Percentiles rank a stretch among this genome's conserved stretches.
Evolutionary conservation across 371 early-diverging fungal genomes (phyloP).

Genomic region (Pancytospora epiphaga): DNA sequence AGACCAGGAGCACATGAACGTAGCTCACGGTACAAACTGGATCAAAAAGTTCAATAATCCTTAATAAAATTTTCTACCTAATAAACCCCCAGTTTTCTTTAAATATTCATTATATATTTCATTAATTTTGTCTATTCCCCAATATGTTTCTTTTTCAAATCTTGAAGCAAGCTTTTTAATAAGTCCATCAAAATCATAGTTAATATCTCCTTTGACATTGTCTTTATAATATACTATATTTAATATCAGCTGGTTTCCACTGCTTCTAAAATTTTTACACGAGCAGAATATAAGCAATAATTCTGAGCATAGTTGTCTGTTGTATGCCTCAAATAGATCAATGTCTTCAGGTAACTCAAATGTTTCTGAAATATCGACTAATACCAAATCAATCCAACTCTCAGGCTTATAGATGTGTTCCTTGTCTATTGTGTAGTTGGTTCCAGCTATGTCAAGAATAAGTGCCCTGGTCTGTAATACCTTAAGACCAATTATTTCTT

Average conservation of each 20-base stretch:
- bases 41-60: too few species aligned
- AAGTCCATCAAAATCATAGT: neutral
- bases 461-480: slow-evolving; percentile 31
- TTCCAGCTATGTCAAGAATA: slow-evolving; percentile 40
- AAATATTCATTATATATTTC: neutral
- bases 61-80: neutral
- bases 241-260: slow-evolving; percentile 40
- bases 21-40: too few species aligned
- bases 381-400: slow-evolving; percentile 33
- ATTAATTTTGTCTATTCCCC: neutral
- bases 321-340: slow-evolving; percentile 23
- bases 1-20: too few species aligned
- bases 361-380: slow-evolving; percentile 24
- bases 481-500: slow-evolving; percentile 22
- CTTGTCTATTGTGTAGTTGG: slow-evolving; percentile 33
- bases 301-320: slow-evolving; percentile 26
- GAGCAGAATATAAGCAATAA: slow-evolving; percentile 38
- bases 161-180: neutral
- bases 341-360: slow-evolving; percentile 2
- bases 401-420: slow-evolving; percentile 42
- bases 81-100: neutral
- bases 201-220: neutral
- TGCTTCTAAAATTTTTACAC: slow-evolving; percentile 25
- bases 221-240: slow-evolving; percentile 31
- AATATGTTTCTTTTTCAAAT: neutral